Percentiles rank a stretch among this genome's conserved stretches.
These are phyloP conservation scores for Eucalyptus camaldulensis DNA, from an alignment of 345 rosid genomes.

Conservation along the genomic window DNA sequence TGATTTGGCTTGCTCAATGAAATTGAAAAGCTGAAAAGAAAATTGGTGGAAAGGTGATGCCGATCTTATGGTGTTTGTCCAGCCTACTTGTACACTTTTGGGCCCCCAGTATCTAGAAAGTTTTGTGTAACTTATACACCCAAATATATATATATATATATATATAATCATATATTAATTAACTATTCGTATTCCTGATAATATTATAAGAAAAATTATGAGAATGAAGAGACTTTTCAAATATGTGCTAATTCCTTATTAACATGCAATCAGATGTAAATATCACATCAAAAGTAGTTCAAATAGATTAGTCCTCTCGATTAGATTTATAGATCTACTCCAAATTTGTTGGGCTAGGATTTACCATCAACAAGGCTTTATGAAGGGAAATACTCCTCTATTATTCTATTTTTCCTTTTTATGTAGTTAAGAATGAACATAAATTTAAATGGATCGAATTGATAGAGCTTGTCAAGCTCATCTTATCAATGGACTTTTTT, in stretches of 20 bases:
- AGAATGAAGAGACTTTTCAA: not conserved
- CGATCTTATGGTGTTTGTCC: not conserved
- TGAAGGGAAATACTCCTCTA: not conserved
- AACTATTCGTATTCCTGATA: not conserved
- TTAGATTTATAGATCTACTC: not conserved
- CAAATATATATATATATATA: too few species aligned
- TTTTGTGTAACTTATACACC: not conserved
- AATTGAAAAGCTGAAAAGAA: not conserved
- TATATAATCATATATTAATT: not conserved
- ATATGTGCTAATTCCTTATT: not conserved
- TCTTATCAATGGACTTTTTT: not conserved
- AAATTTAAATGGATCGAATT: not conserved
- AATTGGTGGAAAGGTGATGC: not conserved
- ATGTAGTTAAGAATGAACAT: not conserved
- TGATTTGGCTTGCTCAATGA: not conserved
- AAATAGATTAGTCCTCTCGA: not conserved
- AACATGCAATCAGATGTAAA: not conserved
- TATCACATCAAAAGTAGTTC: not conserved
- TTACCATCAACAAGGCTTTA: not conserved
- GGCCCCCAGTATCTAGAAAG: not conserved
- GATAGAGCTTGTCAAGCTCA: not conserved
- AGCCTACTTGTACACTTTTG: not conserved
- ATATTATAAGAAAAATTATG: not conserved
- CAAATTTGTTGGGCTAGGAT: not conserved
- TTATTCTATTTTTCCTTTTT: not conserved